Percentiles rank a stretch among this genome's conserved stretches.
Evolutionary conservation across 169 alveolate species (phyloP).

Genomic region (Plasmodium billcollinsi): DNA sequence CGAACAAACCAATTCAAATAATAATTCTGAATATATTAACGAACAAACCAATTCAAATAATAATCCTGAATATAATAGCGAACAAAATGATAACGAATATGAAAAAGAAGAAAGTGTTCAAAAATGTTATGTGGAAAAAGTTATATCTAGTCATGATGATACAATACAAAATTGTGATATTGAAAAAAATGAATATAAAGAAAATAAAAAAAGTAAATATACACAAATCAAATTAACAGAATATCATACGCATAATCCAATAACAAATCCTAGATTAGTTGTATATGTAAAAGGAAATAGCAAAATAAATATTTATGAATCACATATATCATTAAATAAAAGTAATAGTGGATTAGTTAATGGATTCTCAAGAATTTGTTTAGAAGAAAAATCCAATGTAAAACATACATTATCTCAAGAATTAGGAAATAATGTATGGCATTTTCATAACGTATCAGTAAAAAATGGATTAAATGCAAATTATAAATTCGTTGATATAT

Average conservation of each 20-base stretch:
- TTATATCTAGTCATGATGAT: not conserved
- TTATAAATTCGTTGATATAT: slow-evolving; percentile 69
- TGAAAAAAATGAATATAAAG: slow-evolving; percentile 16
- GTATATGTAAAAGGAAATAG: slow-evolving; percentile 78
- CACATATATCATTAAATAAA: slow-evolving; percentile 67
- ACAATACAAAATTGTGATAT: not conserved
- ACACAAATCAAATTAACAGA: slow-evolving; percentile 26
- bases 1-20: not conserved
- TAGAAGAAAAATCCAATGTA: slow-evolving; percentile 78
- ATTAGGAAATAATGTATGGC: slow-evolving; percentile 74
- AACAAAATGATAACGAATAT: not conserved
- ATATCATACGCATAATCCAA: slow-evolving; percentile 30
- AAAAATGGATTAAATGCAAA: slow-evolving; percentile 62
- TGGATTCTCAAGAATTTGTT: slow-evolving; percentile 77
- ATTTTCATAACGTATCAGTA: slow-evolving; percentile 80
- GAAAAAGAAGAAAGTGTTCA: not conserved
- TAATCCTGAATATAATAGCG: not conserved
- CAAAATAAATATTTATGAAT: slow-evolving; percentile 77
- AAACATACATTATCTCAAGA: slow-evolving; percentile 81
- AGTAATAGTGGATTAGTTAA: slow-evolving; percentile 79
- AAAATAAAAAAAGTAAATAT: slow-evolving; percentile 19
- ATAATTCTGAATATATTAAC: not conserved
- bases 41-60: slow-evolving; percentile 1
- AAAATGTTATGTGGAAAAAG: not conserved
- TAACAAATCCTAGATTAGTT: slow-evolving; percentile 77